Evolutionary conservation across 2,329 filamentous ascomycete genomes (phyloP).

Genomic region (Lachnellula hyalina): DNA sequence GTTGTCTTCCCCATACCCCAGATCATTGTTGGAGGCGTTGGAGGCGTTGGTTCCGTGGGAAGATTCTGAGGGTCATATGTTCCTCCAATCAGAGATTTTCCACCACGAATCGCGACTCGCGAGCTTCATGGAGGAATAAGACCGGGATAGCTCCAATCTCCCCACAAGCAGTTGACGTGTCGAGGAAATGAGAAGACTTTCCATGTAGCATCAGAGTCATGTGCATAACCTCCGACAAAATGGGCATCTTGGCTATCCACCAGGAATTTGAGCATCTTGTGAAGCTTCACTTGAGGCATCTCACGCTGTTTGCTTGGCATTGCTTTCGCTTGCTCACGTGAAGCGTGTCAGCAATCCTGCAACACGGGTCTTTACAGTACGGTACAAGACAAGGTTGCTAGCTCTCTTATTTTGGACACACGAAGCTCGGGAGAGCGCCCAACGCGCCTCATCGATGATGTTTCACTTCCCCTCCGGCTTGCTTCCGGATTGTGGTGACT

Average conservation of each 20-base stretch:
- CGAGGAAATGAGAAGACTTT: too few relatives aligned
- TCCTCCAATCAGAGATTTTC: background rate
- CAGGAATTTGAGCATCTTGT: too few relatives aligned
- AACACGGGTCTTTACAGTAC: background rate
- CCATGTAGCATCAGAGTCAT: too few relatives aligned
- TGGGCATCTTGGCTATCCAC: background rate
- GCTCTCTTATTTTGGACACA: background rate
- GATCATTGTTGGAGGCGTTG: background rate
- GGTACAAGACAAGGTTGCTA: background rate
- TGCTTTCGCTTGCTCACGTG: background rate
- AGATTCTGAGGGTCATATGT: background rate
- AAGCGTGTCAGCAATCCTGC: background rate
- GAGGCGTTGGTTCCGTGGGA: background rate
- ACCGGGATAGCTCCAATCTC: background rate
- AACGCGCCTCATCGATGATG: background rate
- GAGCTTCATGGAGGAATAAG: background rate
- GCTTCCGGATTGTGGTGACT: background rate
- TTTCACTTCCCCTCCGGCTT: background rate
- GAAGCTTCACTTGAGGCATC: background rate
- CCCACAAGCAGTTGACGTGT: background rate
- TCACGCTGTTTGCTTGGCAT: background rate
- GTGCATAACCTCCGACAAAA: too few relatives aligned
- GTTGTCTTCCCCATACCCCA: background rate
- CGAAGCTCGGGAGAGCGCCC: background rate
- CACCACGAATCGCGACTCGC: background rate